Conservation (phyloP, 2,329 filamentous ascomycete genomes). For the Ophioceras dolichostomum region DNA sequence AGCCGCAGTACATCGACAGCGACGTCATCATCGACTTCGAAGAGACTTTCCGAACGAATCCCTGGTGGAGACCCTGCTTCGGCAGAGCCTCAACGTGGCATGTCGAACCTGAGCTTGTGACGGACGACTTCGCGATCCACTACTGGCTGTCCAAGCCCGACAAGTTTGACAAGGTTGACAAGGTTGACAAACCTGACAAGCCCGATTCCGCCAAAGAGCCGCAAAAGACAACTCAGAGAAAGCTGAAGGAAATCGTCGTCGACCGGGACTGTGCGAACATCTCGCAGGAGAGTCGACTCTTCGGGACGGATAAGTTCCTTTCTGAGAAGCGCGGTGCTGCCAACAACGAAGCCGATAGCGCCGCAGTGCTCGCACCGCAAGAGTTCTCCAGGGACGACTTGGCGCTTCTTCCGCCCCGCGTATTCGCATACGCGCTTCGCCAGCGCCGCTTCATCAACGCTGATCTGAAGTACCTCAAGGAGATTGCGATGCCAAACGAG, state of each 20-base stretch:
- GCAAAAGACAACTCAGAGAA: too few species aligned
- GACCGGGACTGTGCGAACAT: conserved; percentile 4
- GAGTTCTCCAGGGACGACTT: conserved; percentile 1
- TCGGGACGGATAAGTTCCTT: conserved; percentile 5
- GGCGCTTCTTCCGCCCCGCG: conserved; percentile 2
- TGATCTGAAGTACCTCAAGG: conserved; percentile 2
- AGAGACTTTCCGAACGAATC: conserved; percentile 7
- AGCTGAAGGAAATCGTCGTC: too few species aligned
- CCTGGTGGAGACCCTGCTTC: conserved; percentile 5
- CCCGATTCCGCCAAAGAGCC: too few species aligned
- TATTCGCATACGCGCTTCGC: conserved; percentile 6
- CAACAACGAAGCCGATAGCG: conserved; percentile 3
- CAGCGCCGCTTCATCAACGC: conserved; percentile 5
- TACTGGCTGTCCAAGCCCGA: not conserved
- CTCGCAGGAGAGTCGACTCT: conserved; percentile 3
- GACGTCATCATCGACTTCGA: conserved; percentile 12
- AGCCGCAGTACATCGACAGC: conserved; percentile 3
- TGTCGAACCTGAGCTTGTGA: not conserved
- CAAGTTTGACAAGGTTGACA: not conserved
- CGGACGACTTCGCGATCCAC: not conserved
- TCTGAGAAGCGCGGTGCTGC: conserved; percentile 1
- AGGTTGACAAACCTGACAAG: conserved; percentile 3
- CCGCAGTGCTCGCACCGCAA: conserved; percentile 1
- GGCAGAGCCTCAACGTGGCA: too few species aligned
- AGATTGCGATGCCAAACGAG: not conserved